Base-by-base conservation (phyloP, 768 basidiomycete species). In the Auricularia sp. region DNA sequence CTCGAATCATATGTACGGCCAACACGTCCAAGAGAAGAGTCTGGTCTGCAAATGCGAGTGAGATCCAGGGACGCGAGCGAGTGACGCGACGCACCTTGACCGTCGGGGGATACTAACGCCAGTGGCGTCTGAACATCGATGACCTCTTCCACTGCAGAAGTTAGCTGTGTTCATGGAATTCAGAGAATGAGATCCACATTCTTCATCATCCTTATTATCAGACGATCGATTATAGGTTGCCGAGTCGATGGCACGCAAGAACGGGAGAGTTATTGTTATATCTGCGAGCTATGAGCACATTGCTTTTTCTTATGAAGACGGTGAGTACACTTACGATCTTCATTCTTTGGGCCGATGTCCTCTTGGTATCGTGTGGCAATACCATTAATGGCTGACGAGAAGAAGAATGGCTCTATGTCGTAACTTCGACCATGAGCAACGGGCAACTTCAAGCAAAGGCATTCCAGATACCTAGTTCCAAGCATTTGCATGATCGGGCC, bases 301-400 rank as follows among this genome's bases (percentile, higher is more conserved):
- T 13, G 18, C 14, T 16, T 6, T 33, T 36, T 14, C 10, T 47
- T 10, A 16, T 18, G 13, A 51, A 67, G 35, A 70, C 33, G 10
- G 37, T n/a, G 39, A 63, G 56, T 56, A 34, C 39, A 72, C 84
- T 68, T 68, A 86, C 84, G 85, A 73, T 87, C 85, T 68, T 83
- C 80, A 58, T 74, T 45, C 1, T 73, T 72, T 16, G 70, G 69
- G 3, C 67, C 42, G 0, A 79, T 65, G 61, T 78, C 80, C 68
- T 86, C 85, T 67, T 85, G 81, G 62, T 82, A 88, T 63, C 85
- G 80, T 1, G 84, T 83, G 2, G 86, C 86, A 67, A 87, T 88
- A 85, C 85, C 86, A 66, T 83, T 85, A 2, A 84, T 70, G 1
- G 84, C 82, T 1, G 84, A 85, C 0, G 84, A 83, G 70, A 85